Percentiles rank a stretch among this genome's conserved stretches.
Evolutionary conservation across 352 stramenopile species (phyloP).

Genomic region (Pythium insidiosum): DNA sequence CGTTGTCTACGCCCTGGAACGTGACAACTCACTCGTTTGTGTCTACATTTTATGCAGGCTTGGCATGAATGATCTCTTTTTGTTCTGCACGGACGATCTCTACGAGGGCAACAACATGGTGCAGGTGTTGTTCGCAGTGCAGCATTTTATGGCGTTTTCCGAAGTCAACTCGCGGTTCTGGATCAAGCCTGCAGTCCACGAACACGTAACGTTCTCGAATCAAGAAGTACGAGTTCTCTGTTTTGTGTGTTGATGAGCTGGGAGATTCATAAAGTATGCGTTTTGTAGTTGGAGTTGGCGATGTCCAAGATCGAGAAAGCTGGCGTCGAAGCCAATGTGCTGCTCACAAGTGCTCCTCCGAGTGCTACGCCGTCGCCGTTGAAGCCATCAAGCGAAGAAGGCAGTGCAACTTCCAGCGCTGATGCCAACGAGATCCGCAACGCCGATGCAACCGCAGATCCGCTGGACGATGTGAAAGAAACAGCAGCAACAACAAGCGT

Average conservation of each 20-base stretch:
- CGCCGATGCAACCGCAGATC: too few species aligned
- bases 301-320: constrained; percentile 61
- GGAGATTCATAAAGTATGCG: too few species aligned
- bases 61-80: constrained; percentile 73
- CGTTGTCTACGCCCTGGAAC: too few species aligned
- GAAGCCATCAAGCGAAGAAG: constrained; percentile 4
- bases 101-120: constrained; percentile 85
- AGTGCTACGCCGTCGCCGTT: constrained; percentile 8
- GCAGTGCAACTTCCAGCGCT: not conserved
- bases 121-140: constrained; percentile 67
- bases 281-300: constrained; percentile 46
- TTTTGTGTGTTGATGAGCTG: not conserved
- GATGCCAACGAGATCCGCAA: not conserved
- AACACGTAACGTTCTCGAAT: constrained; percentile 47
- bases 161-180: constrained; percentile 30
- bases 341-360: constrained; percentile 16
- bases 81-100: constrained; percentile 80
- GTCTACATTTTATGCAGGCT: too few species aligned
- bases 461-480: not conserved
- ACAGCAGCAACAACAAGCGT: constrained; percentile 6
- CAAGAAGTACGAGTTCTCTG: constrained; percentile 35
- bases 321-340: constrained; percentile 38
- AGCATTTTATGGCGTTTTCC: constrained; percentile 70
- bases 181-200: constrained; percentile 34
- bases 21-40: too few species aligned